Evolutionary conservation across 805 yeast genomes (phyloP), one percentile per base, ranked within the genome.

Genomic region (Yarrowia sp.): DNA sequence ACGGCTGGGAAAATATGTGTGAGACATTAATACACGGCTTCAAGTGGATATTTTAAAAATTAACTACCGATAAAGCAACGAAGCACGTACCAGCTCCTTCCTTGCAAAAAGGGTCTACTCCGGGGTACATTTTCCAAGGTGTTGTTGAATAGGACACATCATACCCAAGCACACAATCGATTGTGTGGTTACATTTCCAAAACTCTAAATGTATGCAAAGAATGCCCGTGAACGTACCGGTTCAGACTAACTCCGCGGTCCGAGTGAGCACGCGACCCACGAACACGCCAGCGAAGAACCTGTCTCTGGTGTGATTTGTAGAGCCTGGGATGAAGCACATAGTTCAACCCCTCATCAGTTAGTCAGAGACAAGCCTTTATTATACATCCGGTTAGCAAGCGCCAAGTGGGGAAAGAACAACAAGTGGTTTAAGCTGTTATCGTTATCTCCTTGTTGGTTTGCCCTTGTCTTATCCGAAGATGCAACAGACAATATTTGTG

Each of bases 401-500:
- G 10, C 58, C 59, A 53, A 7, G 59, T 38, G 59, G 59, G 59
- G 59, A 40, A 53, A 36, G 16, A 15, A 19, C 36, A 38, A 14
- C 59, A 14, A 19, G 26, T 14, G 59, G 40, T 19, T 53, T 40
- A 38, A 19, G 45, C 45, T 53, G 59, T 53, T 53, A 53, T 53
- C 59, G 59, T 53, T 53, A 53, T 53, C 58, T 53, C 59, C 59
- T 53, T 53, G 59, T 53, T 53, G 19, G 32, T 36, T 52, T 14
- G 45, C 14, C 59, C 12, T 52, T 53, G 45, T 53, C 45, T 53
- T 40, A 53, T 38, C 59, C 45, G 45, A 26, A 26, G 32, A 40
- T 53, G 45, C 45, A 14, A 40, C 10, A 53, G 22, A 36, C 35
- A 19, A 38, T 40, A 16, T n/a, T 36, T 10, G 36, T 7, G n/a